Percentiles rank a stretch among this genome's conserved stretches.
phyloP scores from a whole-genome alignment of 2,329 filamentous ascomycete species.

The Sporothrix phasma region DNA sequence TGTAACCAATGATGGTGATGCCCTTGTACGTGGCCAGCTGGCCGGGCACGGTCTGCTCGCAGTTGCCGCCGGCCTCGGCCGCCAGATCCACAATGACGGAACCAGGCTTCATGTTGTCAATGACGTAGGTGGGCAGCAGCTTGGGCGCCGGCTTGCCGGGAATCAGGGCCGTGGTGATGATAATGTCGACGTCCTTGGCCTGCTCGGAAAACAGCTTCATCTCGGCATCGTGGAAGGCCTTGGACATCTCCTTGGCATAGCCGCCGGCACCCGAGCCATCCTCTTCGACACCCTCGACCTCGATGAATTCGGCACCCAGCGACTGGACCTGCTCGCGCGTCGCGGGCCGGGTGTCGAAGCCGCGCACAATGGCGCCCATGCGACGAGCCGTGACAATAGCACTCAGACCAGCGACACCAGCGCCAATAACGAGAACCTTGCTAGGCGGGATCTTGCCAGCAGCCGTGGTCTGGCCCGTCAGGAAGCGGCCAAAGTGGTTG shows the following conservation, averaged over 20 bases:
- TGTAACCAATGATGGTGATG: conserved; percentile 81
- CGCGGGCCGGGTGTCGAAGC: conserved; percentile 84
- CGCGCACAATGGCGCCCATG: conserved; percentile 80
- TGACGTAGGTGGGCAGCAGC: conserved; percentile 70
- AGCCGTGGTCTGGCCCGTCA: conserved; percentile 83
- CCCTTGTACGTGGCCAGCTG: conserved; percentile 62
- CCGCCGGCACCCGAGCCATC: conserved; percentile 77
- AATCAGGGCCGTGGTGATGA: conserved; percentile 87
- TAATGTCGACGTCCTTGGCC: conserved; percentile 78
- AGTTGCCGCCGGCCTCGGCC: conserved; percentile 81
- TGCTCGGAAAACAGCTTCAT: conserved; percentile 90
- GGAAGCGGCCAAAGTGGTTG: conserved; percentile 78
- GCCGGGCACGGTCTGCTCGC: conserved; percentile 68
- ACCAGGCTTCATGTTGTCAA: conserved; percentile 79
- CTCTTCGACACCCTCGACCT: conserved; percentile 68
- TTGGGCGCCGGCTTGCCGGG: conserved; percentile 75
- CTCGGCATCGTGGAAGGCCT: conserved; percentile 84
- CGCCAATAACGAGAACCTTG: conserved; percentile 83
- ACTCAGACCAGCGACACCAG: conserved; percentile 78
- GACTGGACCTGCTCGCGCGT: conserved; percentile 85
- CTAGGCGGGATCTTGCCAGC: conserved; percentile 84
- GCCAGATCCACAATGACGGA: conserved; percentile 83
- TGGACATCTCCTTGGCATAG: conserved; percentile 90
- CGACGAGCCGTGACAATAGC: conserved; percentile 79
- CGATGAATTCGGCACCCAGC: conserved; percentile 79